These are phyloP conservation scores for Alternaria postmessia DNA, from an alignment of 2,329 filamentous ascomycete species.

Conservation along the genomic window DNA sequence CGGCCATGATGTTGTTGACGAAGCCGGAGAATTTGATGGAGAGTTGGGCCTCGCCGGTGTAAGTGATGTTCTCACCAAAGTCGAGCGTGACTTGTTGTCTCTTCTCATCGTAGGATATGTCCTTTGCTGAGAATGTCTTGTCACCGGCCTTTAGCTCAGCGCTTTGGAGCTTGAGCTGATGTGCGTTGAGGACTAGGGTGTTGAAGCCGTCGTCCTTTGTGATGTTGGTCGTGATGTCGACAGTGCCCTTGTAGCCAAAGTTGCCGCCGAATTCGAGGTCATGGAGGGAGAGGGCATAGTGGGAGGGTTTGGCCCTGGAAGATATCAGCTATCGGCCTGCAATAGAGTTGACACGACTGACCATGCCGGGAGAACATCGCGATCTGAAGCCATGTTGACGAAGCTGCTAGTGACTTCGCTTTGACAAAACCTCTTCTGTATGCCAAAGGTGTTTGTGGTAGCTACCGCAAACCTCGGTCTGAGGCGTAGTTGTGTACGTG, in stretches of 20 bases:
- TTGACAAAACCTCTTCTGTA: constrained; percentile 43
- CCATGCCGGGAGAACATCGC: constrained; percentile 57
- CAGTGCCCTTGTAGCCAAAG: constrained; percentile 86
- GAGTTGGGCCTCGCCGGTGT: constrained; percentile 71
- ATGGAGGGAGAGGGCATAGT: constrained; percentile 84
- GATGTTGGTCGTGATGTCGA: constrained; percentile 81
- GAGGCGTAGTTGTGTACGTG: constrained; percentile 25
- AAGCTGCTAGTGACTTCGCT: constrained; percentile 43
- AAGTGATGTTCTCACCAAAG: constrained; percentile 76
- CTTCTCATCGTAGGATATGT: constrained; percentile 81
- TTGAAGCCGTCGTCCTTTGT: constrained; percentile 68
- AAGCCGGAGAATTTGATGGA: constrained; percentile 78
- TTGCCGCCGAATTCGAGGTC: constrained; percentile 75
- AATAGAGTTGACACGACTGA: constrained; percentile 30
- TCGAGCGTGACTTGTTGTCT: constrained; percentile 82
- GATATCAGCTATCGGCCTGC: constrained; percentile 21
- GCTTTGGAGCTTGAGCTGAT: constrained; percentile 79
- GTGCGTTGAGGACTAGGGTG: constrained; percentile 82
- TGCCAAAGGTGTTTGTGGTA: constrained; percentile 19
- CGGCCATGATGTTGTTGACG: constrained; percentile 87
- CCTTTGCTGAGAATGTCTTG: constrained; percentile 66
- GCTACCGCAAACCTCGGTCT: constrained; percentile 26
- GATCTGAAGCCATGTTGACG: constrained; percentile 55
- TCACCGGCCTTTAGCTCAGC: constrained; percentile 69
- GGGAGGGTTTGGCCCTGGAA: constrained; percentile 75